These are phyloP conservation scores for Colletotrichum euphorbiae DNA, from an alignment of 2,329 filamentous ascomycete species.

Conservation along the genomic window DNA sequence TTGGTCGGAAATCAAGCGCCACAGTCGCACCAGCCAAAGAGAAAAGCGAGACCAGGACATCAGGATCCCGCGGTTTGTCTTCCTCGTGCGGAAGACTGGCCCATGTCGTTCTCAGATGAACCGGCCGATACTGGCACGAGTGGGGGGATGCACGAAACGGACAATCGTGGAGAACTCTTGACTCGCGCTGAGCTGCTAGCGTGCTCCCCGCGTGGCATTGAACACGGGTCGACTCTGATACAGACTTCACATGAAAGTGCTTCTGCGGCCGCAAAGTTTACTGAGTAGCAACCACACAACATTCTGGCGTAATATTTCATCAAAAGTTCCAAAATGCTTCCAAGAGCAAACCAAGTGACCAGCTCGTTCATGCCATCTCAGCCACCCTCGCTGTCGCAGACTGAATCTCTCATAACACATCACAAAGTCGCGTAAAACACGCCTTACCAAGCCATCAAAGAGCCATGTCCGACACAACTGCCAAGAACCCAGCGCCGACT, in stretches of 20 bases:
- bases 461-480: background rate
- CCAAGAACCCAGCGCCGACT: background rate
- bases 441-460: background rate
- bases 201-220: slow-evolving; percentile 3
- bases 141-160: background rate
- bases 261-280: slow-evolving; percentile 10
- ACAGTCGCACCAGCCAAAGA: too few relatives aligned
- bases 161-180: background rate
- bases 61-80: too few relatives aligned
- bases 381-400: background rate
- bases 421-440: background rate
- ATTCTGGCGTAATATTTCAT: too few relatives aligned
- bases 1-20: too few relatives aligned
- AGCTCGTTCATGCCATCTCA: background rate
- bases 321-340: too few relatives aligned
- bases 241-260: slow-evolving; percentile 11
- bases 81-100: background rate
- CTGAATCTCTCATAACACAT: background rate
- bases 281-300: too few relatives aligned
- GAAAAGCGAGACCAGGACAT: too few relatives aligned
- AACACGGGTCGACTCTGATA: slow-evolving; percentile 9
- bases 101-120: slow-evolving; percentile 2
- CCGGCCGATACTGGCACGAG: background rate
- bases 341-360: too few relatives aligned
- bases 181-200: slow-evolving; percentile 18